Base-by-base conservation (phyloP, 2,329 filamentous ascomycete genomes). In the Trichophyton simii region DNA sequence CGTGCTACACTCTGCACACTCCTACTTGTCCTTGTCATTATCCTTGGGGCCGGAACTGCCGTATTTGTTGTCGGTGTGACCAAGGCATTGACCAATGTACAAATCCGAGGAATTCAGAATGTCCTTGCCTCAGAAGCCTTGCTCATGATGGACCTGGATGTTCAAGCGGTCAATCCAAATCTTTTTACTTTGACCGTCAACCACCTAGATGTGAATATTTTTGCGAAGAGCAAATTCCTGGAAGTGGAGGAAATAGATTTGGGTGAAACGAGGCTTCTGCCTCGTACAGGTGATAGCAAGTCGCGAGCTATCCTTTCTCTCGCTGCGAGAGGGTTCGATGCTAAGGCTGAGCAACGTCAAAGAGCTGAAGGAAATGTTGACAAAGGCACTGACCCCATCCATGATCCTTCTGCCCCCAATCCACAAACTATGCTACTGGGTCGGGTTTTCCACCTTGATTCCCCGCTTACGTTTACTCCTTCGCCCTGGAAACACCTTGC, bases 111-210 rank as follows among this genome's bases (percentile, higher is more conserved):
- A 65, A 90, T 99, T 66, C 84, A 87, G 68, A 95, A 96, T 66
- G 90, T 99, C 25, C 82, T 97, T 57, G 91, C 91, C 1, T 96
- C 89, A 68, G 89, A 96, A 72, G 89, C 96, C 72, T 91, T 97
- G 72, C 82, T 99, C 48, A 96, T 99, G 84, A 83, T 97, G 68
- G 92, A 99, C 72, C 77, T 99, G 57, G 84, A 89, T 20, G 89
- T 99, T 63, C 84, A 84, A 66, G 94, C 92, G 0, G 81, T 92
- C 67, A 99, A 99, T 71, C 91, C 92, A 0, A 99, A 97, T 67
- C 85, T 96, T 46, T 87, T 97, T 44, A 85, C 90, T 1, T 87
- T 99, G 48, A 87, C 87, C 1, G 84, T 99, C 42, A 86, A 88
- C 65, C 86, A 91, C 55, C 87, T 95, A 70, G 91, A 97, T 71